phyloP scores from a whole-genome alignment of 2,329 filamentous ascomycete species.

The Lachnellula arida region DNA sequence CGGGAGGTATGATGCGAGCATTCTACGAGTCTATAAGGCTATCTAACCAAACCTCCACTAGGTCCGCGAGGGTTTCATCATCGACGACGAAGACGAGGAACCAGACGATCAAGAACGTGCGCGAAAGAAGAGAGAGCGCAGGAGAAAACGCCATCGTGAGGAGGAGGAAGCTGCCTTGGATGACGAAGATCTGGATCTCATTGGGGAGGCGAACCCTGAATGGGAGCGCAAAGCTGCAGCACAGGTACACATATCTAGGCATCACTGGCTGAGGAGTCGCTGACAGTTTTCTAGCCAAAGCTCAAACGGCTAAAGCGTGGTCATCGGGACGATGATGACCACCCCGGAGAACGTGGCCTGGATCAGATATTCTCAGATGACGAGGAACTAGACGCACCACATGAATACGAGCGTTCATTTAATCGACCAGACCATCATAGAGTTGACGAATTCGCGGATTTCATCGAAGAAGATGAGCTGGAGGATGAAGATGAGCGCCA shows the following conservation, averaged over 20 bases:
- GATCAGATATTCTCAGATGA: slow-evolving; percentile 96
- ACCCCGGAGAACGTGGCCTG: slow-evolving; percentile 65
- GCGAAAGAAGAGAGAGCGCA: slow-evolving; percentile 55
- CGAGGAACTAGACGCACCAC: slow-evolving; percentile 65
- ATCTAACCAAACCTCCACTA: slow-evolving; percentile 36
- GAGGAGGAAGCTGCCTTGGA: slow-evolving; percentile 82
- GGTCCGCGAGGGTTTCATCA: slow-evolving; percentile 93
- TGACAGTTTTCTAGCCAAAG: slow-evolving; percentile 58
- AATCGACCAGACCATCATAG: slow-evolving; percentile 46
- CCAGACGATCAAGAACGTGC: slow-evolving; percentile 52
- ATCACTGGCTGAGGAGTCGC: slow-evolving; percentile 3
- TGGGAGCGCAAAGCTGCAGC: slow-evolving; percentile 61
- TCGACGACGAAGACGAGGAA: slow-evolving; percentile 80
- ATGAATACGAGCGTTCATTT: slow-evolving; percentile 37
- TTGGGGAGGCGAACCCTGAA: slow-evolving; percentile 74
- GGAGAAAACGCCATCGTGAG: slow-evolving; percentile 60
- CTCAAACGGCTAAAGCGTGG: slow-evolving; percentile 97
- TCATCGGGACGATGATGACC: slow-evolving; percentile 68
- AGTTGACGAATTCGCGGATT: slow-evolving; percentile 84
- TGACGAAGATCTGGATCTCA: slow-evolving; percentile 93
- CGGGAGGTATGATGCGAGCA: slow-evolving; percentile 52
- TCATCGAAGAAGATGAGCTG: slow-evolving; percentile 94
- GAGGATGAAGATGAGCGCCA: slow-evolving; percentile 77
- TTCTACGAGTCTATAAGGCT: neutral
- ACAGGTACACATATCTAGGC: slow-evolving; percentile 52